phyloP scores from a whole-genome alignment of 148 eudicot species.

The Polygonum aviculare region DNA sequence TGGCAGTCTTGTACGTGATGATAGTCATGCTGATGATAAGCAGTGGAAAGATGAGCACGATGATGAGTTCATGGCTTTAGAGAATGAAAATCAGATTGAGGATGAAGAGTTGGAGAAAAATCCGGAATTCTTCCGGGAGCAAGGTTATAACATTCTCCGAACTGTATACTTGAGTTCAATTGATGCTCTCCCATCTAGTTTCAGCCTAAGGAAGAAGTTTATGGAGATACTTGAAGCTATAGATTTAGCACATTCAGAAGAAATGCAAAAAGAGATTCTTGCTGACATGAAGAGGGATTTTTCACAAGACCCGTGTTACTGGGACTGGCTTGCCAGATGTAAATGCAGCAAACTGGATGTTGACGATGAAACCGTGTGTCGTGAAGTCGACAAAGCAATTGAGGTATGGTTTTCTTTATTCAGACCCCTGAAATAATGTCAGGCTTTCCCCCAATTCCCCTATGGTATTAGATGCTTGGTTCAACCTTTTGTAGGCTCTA shows the following conservation, averaged over 20 bases:
- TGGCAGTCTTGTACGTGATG: slow-evolving; percentile 40
- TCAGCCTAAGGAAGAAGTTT: slow-evolving; percentile 53
- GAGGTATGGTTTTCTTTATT: slow-evolving; percentile 28
- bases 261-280: slow-evolving; percentile 54
- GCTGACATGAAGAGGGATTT: slow-evolving; percentile 71
- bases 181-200: slow-evolving; percentile 61
- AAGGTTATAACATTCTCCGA: slow-evolving; percentile 48
- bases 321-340: slow-evolving; percentile 80
- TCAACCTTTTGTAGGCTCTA: not conserved
- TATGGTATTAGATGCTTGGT: not conserved
- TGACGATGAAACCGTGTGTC: slow-evolving; percentile 20
- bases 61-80: slow-evolving; percentile 63
- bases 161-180: slow-evolving; percentile 56
- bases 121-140: slow-evolving; percentile 41
- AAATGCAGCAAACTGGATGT: slow-evolving; percentile 25
- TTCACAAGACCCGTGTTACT: slow-evolving; percentile 49
- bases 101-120: slow-evolving; percentile 39
- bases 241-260: slow-evolving; percentile 60
- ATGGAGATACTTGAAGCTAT: slow-evolving; percentile 69
- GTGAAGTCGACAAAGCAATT: slow-evolving; percentile 43
- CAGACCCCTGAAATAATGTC: not conserved
- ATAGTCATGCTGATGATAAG: slow-evolving; percentile 29
- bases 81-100: slow-evolving; percentile 30
- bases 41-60: slow-evolving; percentile 76
- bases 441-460: not conserved